phyloP scores from a whole-genome alignment of 2,329 filamentous ascomycete genomes.

The Anthostomella pinea region DNA sequence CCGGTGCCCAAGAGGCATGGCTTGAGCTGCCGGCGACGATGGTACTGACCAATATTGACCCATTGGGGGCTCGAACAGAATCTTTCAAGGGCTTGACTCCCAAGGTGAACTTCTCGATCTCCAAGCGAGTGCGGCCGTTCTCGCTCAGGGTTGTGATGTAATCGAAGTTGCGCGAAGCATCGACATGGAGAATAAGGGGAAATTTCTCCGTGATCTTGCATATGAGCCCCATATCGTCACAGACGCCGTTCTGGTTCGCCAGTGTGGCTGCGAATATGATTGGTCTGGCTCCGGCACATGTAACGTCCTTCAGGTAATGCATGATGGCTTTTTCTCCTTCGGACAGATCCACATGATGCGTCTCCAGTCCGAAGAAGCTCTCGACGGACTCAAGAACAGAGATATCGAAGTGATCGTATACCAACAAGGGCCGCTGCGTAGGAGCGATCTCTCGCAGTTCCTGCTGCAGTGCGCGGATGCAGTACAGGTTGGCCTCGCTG shows the following conservation, averaged over 20 bases:
- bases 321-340: not conserved
- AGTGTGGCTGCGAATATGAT: constrained; percentile 12
- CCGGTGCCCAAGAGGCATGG: constrained; percentile 3
- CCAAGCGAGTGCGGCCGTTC: not conserved
- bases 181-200: constrained; percentile 9
- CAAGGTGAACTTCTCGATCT: constrained; percentile 5
- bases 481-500: constrained; percentile 13
- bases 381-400: constrained; percentile 1
- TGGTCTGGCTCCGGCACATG: constrained; percentile 2
- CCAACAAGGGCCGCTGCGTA: constrained; percentile 3
- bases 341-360: constrained; percentile 2
- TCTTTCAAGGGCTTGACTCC: not conserved
- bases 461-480: constrained; percentile 15
- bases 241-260: constrained; percentile 4
- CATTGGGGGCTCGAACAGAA: constrained; percentile 3
- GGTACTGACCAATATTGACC: constrained; percentile 7
- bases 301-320: not conserved
- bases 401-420: constrained; percentile 8
- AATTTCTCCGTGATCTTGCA: constrained; percentile 2
- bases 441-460: constrained; percentile 8
- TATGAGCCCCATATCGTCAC: constrained; percentile 7
- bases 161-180: constrained; percentile 11
- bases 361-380: constrained; percentile 10
- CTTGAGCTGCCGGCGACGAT: constrained; percentile 10
- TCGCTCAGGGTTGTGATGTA: constrained; percentile 10